These are phyloP conservation scores for Powellomyces hirtus DNA, from an alignment of 192 early-diverging fungal genomes.

Conservation along the genomic window DNA sequence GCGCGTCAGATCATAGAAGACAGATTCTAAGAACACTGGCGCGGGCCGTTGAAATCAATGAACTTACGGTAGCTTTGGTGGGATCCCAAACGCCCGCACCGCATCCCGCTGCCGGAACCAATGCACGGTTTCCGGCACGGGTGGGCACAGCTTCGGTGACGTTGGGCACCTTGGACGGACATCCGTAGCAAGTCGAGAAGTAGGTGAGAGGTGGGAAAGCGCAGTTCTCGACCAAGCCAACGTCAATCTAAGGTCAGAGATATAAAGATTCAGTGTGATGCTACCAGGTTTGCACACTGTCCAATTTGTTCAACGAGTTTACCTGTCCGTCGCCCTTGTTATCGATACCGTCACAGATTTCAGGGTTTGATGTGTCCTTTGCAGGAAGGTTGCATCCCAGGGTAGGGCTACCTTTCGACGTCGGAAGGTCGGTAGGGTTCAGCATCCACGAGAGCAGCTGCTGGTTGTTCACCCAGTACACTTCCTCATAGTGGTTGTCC, in stretches of 20 bases:
- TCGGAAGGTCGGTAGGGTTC: slow-evolving; percentile 1
- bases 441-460: slow-evolving; percentile 38
- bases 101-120: slow-evolving; percentile 25
- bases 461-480: slow-evolving; percentile 35
- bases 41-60: not conserved
- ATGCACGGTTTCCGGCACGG: not conserved
- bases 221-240: slow-evolving; percentile 10
- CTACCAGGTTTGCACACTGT: not conserved
- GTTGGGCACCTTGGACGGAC: slow-evolving; percentile 27
- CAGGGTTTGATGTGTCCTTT: slow-evolving; percentile 16
- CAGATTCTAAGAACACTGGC: not conserved
- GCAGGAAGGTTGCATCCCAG: slow-evolving; percentile 24
- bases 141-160: slow-evolving; percentile 16
- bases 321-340: slow-evolving; percentile 31
- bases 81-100: slow-evolving; percentile 30
- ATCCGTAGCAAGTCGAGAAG: slow-evolving; percentile 39
- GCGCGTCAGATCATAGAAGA: not conserved
- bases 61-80: not conserved
- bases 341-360: slow-evolving; percentile 42
- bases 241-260: not conserved
- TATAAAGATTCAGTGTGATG: not conserved
- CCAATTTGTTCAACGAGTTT: not conserved
- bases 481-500: slow-evolving; percentile 25
- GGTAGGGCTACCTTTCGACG: not conserved
- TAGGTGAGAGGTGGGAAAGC: slow-evolving; percentile 14